A percentile compares a stretch with the other conserved stretches of the same genome.
Conservation (phyloP, 345 rosid genomes). For the Corchorus olitorius region DNA sequence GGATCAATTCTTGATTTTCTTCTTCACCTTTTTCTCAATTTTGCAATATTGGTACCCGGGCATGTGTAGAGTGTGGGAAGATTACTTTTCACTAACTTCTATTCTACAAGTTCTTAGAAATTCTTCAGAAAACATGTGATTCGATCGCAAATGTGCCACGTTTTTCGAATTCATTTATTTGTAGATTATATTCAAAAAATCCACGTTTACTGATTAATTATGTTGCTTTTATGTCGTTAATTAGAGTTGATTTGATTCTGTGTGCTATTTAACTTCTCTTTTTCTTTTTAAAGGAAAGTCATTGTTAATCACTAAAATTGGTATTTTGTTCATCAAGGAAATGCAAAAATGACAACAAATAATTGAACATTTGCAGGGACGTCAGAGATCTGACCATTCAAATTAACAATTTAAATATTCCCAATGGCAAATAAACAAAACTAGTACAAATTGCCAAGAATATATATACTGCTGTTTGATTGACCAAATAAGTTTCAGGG, state of each 20-base stretch:
- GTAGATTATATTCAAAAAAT: not conserved
- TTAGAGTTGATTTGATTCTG: no score
- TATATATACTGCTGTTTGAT: constrained; percentile 1
- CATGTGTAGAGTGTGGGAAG: no score
- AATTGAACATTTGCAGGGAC: not conserved
- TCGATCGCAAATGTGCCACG: no score
- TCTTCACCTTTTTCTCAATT: not conserved
- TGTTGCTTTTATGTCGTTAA: not conserved
- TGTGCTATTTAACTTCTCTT: no score
- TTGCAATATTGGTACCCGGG: not conserved
- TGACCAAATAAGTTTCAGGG: not conserved
- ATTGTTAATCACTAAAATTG: not conserved
- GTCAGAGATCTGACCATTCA: not conserved
- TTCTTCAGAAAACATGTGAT: not conserved
- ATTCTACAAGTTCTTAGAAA: not conserved
- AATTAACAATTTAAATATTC: not conserved
- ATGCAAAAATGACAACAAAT: not conserved
- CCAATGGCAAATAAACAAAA: not conserved
- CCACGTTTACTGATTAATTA: not conserved
- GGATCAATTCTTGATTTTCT: not conserved
- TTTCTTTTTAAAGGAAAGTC: no score
- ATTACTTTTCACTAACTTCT: no score
- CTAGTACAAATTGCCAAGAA: not conserved
- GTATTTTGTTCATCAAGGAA: not conserved
- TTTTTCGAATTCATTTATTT: no score